These are phyloP conservation scores for Rutstroemia sp. DNA, from an alignment of 2,329 filamentous ascomycete species.

Conservation along the genomic window DNA sequence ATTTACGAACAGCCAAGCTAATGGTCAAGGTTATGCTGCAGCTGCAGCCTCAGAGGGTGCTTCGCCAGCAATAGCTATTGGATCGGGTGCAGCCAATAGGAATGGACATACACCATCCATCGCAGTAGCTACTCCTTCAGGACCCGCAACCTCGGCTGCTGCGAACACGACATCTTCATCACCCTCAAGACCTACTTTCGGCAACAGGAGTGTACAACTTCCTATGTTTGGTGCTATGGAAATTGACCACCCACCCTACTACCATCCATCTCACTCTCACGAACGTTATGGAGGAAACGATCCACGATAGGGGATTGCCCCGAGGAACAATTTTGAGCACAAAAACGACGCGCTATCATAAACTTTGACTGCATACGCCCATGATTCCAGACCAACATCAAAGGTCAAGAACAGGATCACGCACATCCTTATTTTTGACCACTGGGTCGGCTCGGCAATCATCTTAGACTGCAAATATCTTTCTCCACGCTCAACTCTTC, in stretches of 20 bases:
- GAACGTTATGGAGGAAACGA: neutral
- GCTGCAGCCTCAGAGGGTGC: neutral
- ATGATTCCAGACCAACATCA: too few species aligned
- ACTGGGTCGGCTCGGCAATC: neutral
- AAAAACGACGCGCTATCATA: too few species aligned
- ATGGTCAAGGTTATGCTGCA: neutral
- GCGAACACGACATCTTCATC: neutral
- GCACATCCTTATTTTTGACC: too few species aligned
- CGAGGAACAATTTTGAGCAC: too few species aligned
- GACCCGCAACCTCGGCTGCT: neutral
- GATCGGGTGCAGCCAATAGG: neutral
- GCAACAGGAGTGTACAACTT: neutral
- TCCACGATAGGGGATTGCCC: too few species aligned
- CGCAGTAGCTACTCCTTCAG: neutral
- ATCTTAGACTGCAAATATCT: neutral
- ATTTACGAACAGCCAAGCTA: slow-evolving; percentile 5
- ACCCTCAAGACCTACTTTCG: neutral
- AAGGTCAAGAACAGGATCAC: too few species aligned
- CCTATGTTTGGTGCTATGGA: neutral
- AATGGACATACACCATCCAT: neutral
- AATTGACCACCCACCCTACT: neutral
- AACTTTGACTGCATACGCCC: too few species aligned
- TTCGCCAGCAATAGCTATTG: slow-evolving; percentile 2
- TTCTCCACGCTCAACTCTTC: neutral
- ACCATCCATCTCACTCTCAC: neutral